Percentiles rank a stretch among this genome's conserved stretches.
These are phyloP conservation scores for Wickerhamiella brachini DNA, from an alignment of 805 yeast species.

Conservation along the genomic window DNA sequence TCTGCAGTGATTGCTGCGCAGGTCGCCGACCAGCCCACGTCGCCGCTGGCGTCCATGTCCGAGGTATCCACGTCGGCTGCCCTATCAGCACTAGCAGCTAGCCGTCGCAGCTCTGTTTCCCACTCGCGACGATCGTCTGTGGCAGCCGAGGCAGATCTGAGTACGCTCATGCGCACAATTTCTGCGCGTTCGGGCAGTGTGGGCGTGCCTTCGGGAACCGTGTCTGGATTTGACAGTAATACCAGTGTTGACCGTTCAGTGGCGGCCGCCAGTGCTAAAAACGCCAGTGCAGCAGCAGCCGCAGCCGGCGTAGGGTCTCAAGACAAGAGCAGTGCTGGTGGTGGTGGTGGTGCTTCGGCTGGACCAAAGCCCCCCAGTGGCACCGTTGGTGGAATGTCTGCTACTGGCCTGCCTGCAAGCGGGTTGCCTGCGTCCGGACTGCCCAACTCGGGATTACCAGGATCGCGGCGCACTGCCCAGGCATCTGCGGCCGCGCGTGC, in stretches of 20 bases:
- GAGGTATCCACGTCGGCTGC: background rate
- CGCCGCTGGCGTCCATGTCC: background rate
- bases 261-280: background rate
- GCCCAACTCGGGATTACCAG: background rate
- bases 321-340: background rate
- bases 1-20: background rate
- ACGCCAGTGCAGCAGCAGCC: background rate
- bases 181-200: background rate
- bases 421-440: background rate
- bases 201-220: background rate
- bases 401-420: no score
- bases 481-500: conserved; percentile 14
- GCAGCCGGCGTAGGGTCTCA: background rate
- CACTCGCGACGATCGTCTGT: background rate
- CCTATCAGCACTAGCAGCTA: background rate
- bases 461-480: background rate
- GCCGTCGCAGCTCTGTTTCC: background rate
- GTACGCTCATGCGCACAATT: background rate
- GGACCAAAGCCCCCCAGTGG: no score
- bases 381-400: no score
- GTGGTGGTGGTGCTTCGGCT: no score
- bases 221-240: background rate
- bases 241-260: background rate
- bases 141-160: background rate
- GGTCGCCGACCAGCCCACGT: background rate